Percentiles rank a stretch among this genome's conserved stretches.
Conservation (phyloP, 768 basidiomycete species). For the Serendipita indica region DNA sequence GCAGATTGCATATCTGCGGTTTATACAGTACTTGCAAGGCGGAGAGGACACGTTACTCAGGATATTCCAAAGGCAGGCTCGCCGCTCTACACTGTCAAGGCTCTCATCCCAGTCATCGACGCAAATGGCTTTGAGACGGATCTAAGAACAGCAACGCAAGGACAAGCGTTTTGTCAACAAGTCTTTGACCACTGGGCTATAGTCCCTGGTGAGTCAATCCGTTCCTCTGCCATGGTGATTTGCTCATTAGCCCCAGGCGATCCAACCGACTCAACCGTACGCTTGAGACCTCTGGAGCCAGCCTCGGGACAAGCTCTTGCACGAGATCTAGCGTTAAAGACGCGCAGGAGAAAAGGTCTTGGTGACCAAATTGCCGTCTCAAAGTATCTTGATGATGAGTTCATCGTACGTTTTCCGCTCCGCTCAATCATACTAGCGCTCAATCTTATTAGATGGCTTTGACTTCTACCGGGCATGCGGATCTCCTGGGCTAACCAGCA, state of each 20-base stretch:
- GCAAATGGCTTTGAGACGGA: constrained; percentile 99
- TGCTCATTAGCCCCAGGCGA: constrained; percentile 43
- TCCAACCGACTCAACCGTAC: constrained; percentile 94
- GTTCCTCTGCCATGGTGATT: neutral
- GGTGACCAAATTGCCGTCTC: constrained; percentile 96
- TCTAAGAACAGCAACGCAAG: constrained; percentile 91
- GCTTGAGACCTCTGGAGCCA: constrained; percentile 89
- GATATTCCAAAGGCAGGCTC: constrained; percentile 97
- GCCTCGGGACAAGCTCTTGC: constrained; percentile 93
- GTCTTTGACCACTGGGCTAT: constrained; percentile 98
- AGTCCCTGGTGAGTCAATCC: constrained; percentile 61
- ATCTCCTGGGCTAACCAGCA: constrained; percentile 51
- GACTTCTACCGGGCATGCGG: constrained; percentile 91
- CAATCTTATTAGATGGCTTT: constrained; percentile 54
- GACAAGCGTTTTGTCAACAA: constrained; percentile 97
- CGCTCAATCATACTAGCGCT: neutral
- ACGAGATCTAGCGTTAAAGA: constrained; percentile 90
- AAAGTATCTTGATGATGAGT: constrained; percentile 95
- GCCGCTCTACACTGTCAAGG: constrained; percentile 95
- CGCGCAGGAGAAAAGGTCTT: constrained; percentile 87
- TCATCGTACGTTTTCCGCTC: constrained; percentile 46
- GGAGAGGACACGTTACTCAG: constrained; percentile 97
- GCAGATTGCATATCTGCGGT: constrained; percentile 98
- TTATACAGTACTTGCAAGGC: constrained; percentile 94
- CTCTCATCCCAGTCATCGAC: constrained; percentile 94